Conservation (phyloP, 164 flowering plant genomes). For the Cinnamomum micranthum region DNA sequence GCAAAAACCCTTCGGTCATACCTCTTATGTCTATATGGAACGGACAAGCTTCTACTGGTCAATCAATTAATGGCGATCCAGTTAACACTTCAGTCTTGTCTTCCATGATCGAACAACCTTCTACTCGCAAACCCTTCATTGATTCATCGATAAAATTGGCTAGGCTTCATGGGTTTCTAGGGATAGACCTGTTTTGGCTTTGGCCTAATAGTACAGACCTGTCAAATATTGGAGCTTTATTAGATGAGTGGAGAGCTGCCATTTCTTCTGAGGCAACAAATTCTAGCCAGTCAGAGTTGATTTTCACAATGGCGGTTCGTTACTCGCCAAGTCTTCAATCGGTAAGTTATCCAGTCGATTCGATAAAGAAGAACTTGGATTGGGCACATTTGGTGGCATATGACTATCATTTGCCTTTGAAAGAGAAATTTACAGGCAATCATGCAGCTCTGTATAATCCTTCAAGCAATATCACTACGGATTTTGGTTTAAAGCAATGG, state of each 20-base stretch:
- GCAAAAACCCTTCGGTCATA: no score
- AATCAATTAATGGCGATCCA: no score
- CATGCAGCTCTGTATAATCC: no score
- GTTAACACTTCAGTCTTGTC: not conserved
- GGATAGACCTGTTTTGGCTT: constrained; percentile 47
- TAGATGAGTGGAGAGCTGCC: constrained; percentile 42
- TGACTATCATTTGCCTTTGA: no score
- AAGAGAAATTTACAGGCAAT: no score
- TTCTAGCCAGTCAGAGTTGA: constrained; percentile 4
- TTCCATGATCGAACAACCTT: constrained; percentile 25
- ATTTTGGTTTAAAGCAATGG: no score
- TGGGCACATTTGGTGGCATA: constrained; percentile 44
- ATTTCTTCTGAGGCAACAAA: constrained; percentile 17
- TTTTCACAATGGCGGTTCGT: constrained; percentile 21
- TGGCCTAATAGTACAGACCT: constrained; percentile 24
- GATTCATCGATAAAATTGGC: constrained; percentile 39
- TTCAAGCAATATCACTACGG: no score
- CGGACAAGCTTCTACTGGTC: no score
- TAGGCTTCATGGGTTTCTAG: constrained; percentile 25
- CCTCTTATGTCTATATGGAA: no score
- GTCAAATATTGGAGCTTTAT: constrained; percentile 16
- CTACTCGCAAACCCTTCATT: constrained; percentile 32
- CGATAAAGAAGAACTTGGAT: constrained; percentile 29
- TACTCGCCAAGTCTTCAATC: constrained; percentile 10
- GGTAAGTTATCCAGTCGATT: constrained; percentile 14